Evolutionary conservation across 2,329 filamentous ascomycete genomes (phyloP), one percentile per base, ranked within the genome.

Genomic region (Colletotrichum tofieldiae): DNA sequence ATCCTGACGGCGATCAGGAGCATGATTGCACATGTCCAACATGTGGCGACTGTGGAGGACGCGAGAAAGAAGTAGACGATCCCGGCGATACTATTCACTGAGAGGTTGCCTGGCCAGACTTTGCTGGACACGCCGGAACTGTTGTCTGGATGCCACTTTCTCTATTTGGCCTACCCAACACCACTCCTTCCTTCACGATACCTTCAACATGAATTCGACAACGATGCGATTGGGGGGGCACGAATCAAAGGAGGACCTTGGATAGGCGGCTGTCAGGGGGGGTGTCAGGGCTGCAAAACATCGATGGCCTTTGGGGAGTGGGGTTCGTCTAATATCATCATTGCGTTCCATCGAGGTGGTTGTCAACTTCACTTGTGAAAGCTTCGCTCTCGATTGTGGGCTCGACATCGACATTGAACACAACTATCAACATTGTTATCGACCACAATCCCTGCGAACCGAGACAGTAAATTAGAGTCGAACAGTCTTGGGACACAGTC

Each of bases 1-100:
- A 74, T 43, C 71, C 67, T 11, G 71, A 65, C n/a, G 59, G 39
- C 16, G 67, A 74, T 9, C 52, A 71, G 35, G 59, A 69, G 14
- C 39, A n/a, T 11, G 55, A 49, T 12, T 70, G 67, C 23, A 35
- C 32, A 29, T 52, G 64, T 37, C 47, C 70, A 37, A 32, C 67
- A 12, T 71, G 70, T 26, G 23, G 60, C 16, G 49, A 54, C 43
- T 66, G 71, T 39, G 45, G 49, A n/a, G 61, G 56, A 61, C 45
- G 32, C 32, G 18, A 39, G 26, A 65, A 61, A 23, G 55, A 71
- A 11, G 41, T 52, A 26, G 61, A 71, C 23, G 67, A 73, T 37
- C 71, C 71, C 11, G 71, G 71, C 35, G 71, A 73, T 51, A 11
- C 45, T 18, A 9, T 32, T 41, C 39, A n/a, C n/a, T 70, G 47